These are phyloP conservation scores for Emericellopsis atlantica DNA, from an alignment of 2,329 filamentous ascomycete genomes.

Conservation along the genomic window DNA sequence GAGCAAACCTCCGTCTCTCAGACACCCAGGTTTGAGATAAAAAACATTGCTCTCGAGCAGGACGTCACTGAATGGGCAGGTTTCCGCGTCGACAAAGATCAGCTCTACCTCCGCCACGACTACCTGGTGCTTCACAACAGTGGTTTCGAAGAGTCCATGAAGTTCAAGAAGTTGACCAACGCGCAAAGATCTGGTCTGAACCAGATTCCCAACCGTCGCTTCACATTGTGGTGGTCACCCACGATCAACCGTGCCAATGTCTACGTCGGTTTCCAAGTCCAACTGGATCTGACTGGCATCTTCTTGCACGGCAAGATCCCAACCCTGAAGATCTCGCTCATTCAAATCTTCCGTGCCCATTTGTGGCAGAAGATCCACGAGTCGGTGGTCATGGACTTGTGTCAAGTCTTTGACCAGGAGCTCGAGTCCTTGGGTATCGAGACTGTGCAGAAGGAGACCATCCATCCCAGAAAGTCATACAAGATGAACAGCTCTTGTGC, in stretches of 20 bases:
- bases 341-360: constrained; percentile 98
- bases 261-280: constrained; percentile 98
- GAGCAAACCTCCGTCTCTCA: constrained; percentile 7
- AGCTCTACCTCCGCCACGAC: constrained; percentile 35
- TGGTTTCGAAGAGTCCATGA: constrained; percentile 59
- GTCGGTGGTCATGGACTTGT: constrained; percentile 96
- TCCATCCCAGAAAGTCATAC: constrained; percentile 97
- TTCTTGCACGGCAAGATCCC: constrained; percentile 99
- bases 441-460: constrained; percentile 97
- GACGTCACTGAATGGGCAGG: constrained; percentile 32
- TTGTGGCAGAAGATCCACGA: constrained; percentile 99
- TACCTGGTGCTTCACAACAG: constrained; percentile 32
- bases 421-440: constrained; percentile 92
- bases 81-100: constrained; percentile 36
- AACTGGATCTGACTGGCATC: constrained; percentile 93
- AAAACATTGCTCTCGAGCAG: constrained; percentile 27
- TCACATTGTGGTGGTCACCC: constrained; percentile 94
- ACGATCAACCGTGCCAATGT: constrained; percentile 95
- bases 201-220: constrained; percentile 96
- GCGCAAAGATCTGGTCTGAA: constrained; percentile 94
- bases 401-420: constrained; percentile 96
- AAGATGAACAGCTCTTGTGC: constrained; percentile 99
- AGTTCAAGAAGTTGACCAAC: constrained; percentile 98
- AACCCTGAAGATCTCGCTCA: constrained; percentile 92
- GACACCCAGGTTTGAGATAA: constrained; percentile 21